Base-by-base conservation (phyloP, 2,329 filamentous ascomycete genomes). In the Elsinoe perseae region DNA sequence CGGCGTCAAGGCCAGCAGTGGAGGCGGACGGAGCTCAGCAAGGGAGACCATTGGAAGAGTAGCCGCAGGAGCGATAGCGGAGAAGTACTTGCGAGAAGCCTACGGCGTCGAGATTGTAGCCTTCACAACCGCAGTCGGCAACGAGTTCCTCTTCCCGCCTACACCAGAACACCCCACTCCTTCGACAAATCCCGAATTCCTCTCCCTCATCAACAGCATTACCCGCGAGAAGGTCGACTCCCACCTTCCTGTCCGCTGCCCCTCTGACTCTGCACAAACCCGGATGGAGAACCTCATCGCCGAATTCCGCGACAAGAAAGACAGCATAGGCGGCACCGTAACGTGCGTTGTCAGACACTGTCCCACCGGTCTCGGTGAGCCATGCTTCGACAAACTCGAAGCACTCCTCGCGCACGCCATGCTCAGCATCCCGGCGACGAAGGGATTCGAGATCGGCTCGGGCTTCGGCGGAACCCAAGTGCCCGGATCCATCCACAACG, bases 331-430 rank as follows among this genome's bases (percentile, higher is more conserved):
- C 58, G 93, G 93, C 59, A 95, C 89, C 10, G 90, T 97, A 16
- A 95, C 90, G 44, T 97, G 92, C 65, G 87, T 97, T 36, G 90
- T 97, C 67, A 82, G 87, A 61, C 92, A 95, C 66, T 82, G 83
- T 6, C 93, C 92, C 25, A 80, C 82, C 38, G 92, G 92, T 0
- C 80, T 97, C 2, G 93, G 93, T 58, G 93, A 97, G 78, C 93
- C 92, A 0, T 87, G 83, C 72, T 97, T 98, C 71, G 89, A 95
- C 72, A 97, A 97, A 77, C 79, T 97, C 43, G 91, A 98, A 76
- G 93, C 93, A 6, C 82, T 81, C 69, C 83, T 98, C 46, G 91
- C 83, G 23, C 92, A 97, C 68, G 93, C 88, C 50, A 97, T 98
- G 88, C 80, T 97, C 61, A 89, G 84, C 69, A 95, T 97, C 65